A percentile compares a stretch with the other conserved stretches of the same genome.
Evolutionary conservation across 164 flowering plant genomes (phyloP).

Genomic region (Stephania cephalantha): DNA sequence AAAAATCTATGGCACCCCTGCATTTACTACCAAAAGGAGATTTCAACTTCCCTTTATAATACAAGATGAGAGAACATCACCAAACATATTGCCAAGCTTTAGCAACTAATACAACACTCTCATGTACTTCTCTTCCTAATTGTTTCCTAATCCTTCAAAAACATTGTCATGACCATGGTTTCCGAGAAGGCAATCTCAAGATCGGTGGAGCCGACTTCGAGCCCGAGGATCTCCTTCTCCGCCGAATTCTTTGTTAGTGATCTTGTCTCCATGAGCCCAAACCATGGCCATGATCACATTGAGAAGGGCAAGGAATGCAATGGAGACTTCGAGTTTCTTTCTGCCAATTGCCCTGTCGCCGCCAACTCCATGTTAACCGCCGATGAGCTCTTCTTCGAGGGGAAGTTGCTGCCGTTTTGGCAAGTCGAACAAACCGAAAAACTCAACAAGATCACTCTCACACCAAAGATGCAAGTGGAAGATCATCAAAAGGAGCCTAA

Average conservation of each 20-base stretch:
- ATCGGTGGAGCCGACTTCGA: conserved; percentile 24
- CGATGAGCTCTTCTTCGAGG: conserved; percentile 73
- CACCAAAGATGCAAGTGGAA: conserved; percentile 19
- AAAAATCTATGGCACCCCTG: conserved; percentile 30
- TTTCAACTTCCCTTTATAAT: conserved; percentile 27
- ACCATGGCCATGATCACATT: conserved; percentile 9
- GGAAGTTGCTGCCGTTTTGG: conserved; percentile 71
- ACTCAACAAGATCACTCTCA: conserved; percentile 36
- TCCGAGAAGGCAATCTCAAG: conserved; percentile 29
- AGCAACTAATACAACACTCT: neutral
- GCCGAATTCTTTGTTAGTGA: conserved; percentile 21
- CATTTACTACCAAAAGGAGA: conserved; percentile 17
- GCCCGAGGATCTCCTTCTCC: conserved; percentile 72
- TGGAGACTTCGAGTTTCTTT: conserved; percentile 67
- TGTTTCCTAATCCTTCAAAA: neutral
- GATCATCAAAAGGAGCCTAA: conserved; percentile 2
- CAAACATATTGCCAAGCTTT: conserved; percentile 9
- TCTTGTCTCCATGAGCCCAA: conserved; percentile 42
- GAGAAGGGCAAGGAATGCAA: conserved; percentile 19
- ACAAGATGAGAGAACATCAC: conserved; percentile 7
- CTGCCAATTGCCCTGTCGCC: conserved; percentile 21
- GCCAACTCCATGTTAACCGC: conserved; percentile 44
- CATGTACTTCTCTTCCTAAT: neutral
- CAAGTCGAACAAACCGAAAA: conserved; percentile 45
- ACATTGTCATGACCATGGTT: conserved; percentile 25